phyloP scores from a whole-genome alignment of 75 land plant genomes.

The Pseudotsuga menziesii region DNA sequence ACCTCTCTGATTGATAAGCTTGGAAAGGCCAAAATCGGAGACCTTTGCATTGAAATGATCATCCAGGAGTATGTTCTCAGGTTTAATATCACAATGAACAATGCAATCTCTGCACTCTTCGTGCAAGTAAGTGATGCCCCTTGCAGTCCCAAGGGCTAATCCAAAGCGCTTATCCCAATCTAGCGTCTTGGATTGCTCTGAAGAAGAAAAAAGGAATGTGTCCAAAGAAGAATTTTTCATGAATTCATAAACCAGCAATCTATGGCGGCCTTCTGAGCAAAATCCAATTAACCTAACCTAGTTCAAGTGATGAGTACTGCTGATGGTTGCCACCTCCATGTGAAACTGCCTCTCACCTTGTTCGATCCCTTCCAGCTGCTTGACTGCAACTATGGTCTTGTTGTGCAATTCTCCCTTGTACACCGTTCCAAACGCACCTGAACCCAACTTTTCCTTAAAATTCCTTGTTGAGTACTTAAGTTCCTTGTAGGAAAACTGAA shows the following conservation, averaged over 20 bases:
- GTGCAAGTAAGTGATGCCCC: constrained; percentile 87
- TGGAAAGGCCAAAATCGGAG: constrained; percentile 80
- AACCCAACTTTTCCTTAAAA: constrained; percentile 75
- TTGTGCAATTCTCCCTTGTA: constrained; percentile 61
- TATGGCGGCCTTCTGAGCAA: constrained; percentile 70
- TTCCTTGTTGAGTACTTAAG: constrained; percentile 60
- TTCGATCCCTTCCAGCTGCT: constrained; percentile 68
- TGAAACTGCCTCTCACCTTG: constrained; percentile 89
- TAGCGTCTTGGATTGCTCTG: constrained; percentile 21
- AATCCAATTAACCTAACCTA: constrained; percentile 78
- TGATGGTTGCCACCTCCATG: constrained; percentile 81
- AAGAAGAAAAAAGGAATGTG: constrained; percentile 33
- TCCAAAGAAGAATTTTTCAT: constrained; percentile 80
- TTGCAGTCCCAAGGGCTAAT: constrained; percentile 78
- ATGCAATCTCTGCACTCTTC: constrained; percentile 89
- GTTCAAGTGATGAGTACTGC: constrained; percentile 85
- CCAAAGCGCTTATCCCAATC: constrained; percentile 62
- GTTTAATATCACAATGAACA: constrained; percentile 93
- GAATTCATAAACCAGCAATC: constrained; percentile 83
- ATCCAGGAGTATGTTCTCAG: constrained; percentile 90
- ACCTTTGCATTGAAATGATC: constrained; percentile 79
- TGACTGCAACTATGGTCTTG: constrained; percentile 57
- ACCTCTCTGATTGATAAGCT: constrained; percentile 60
- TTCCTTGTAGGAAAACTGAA: constrained; percentile 72
- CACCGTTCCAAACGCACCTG: constrained; percentile 81